Evolutionary conservation across 2,329 filamentous ascomycete species (phyloP).

Genomic region (Sporothrix luriei): DNA sequence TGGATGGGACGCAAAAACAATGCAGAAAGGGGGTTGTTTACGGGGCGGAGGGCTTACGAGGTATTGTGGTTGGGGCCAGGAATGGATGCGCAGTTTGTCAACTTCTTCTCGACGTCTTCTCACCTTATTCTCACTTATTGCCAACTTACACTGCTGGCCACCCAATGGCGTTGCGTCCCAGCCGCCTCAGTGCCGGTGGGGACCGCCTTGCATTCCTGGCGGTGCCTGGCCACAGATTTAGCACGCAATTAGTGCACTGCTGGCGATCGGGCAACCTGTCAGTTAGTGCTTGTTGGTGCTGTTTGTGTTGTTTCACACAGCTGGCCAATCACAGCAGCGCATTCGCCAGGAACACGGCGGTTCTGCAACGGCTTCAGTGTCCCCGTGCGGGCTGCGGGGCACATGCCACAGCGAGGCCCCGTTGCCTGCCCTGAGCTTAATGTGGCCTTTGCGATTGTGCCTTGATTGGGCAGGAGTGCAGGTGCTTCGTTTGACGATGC

Average conservation of each 20-base stretch:
- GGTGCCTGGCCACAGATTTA: background rate
- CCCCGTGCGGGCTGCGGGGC: no score
- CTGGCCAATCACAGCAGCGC: slow-evolving; percentile 9
- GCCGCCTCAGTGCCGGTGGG: background rate
- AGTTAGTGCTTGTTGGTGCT: background rate
- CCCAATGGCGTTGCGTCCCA: slow-evolving; percentile 20
- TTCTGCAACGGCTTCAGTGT: slow-evolving; percentile 20
- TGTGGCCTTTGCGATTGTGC: background rate
- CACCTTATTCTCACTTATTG: no score
- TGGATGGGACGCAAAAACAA: background rate
- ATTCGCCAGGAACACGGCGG: background rate
- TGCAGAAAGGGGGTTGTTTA: background rate
- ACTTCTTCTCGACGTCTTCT: no score
- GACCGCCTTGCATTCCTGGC: background rate
- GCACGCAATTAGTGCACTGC: no score
- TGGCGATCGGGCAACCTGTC: no score
- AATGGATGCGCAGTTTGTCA: slow-evolving; percentile 5
- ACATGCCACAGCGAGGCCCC: slow-evolving; percentile 1
- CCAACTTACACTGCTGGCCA: slow-evolving; percentile 19
- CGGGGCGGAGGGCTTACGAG: background rate
- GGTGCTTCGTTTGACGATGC: background rate
- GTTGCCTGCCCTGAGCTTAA: background rate
- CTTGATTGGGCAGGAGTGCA: background rate
- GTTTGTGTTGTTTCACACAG: background rate
- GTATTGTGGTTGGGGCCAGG: background rate